Evolutionary conservation across 2,329 filamentous ascomycete species (phyloP).

Genomic region (Scytalidium sp.): DNA sequence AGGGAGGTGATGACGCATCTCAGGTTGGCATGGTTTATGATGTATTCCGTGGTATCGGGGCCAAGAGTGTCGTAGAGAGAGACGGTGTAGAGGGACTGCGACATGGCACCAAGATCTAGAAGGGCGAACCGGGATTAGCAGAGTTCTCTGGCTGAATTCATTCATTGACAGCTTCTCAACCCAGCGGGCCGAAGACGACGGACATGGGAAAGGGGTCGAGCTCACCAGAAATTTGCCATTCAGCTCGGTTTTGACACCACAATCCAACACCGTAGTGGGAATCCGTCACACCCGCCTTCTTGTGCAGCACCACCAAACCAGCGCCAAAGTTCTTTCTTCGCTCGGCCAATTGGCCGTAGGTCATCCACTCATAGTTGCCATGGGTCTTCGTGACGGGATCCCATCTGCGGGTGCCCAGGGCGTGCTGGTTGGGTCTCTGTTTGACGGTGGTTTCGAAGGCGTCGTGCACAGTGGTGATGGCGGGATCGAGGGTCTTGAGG

Average conservation of each 20-base stretch:
- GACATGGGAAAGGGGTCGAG: neutral
- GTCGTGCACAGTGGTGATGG: conserved; percentile 72
- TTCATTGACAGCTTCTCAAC: neutral
- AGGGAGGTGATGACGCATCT: conserved; percentile 74
- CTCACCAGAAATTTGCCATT: conserved; percentile 81
- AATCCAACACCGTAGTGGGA: conserved; percentile 73
- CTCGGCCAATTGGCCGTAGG: conserved; percentile 74
- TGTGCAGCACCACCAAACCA: conserved; percentile 79
- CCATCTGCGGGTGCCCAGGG: conserved; percentile 79
- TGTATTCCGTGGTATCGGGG: conserved; percentile 87
- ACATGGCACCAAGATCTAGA: conserved; percentile 78
- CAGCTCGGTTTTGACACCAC: conserved; percentile 83
- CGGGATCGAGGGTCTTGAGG: conserved; percentile 68
- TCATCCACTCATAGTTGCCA: conserved; percentile 77
- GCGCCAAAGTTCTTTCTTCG: conserved; percentile 82
- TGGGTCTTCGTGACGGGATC: conserved; percentile 70
- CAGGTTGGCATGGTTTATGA: conserved; percentile 85
- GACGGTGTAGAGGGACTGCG: conserved; percentile 84
- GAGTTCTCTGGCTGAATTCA: neutral
- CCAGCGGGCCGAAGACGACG: too few relatives aligned
- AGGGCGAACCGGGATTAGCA: conserved; percentile 7
- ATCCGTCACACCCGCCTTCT: conserved; percentile 63
- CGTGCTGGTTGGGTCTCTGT: conserved; percentile 63
- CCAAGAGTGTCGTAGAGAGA: conserved; percentile 96
- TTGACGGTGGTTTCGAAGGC: conserved; percentile 69